Percentiles rank a stretch among this genome's conserved stretches.
Evolutionary conservation across 208 protist species (phyloP).

Genomic region (Leishmania braziliensis): DNA sequence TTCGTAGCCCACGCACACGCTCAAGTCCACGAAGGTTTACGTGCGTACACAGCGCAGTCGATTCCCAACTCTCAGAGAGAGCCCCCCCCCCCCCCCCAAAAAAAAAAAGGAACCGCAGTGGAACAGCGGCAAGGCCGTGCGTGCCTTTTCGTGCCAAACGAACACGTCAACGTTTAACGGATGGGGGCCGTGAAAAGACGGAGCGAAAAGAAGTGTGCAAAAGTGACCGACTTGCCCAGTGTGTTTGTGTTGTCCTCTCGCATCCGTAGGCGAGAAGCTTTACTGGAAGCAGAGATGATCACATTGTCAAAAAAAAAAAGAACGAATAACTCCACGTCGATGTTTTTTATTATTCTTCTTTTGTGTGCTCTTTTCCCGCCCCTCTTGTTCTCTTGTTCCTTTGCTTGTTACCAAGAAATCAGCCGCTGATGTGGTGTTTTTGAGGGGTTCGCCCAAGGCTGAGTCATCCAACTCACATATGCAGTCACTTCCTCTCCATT

Average conservation of each 20-base stretch:
- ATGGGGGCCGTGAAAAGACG: neutral
- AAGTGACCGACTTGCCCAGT: neutral
- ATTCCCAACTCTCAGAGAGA: neutral
- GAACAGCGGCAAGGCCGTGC: neutral
- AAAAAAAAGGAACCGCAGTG: neutral
- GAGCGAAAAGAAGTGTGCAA: neutral
- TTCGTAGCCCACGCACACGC: neutral
- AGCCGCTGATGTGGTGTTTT: no score
- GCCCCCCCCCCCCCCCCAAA: no score
- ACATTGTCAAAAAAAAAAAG: neutral
- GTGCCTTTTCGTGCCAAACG: neutral
- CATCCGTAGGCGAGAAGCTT: no score
- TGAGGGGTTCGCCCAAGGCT: no score
- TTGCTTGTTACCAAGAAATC: neutral
- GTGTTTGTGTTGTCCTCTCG: neutral
- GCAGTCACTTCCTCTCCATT: neutral
- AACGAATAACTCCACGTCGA: neutral
- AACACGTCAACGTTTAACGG: neutral
- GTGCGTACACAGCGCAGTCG: neutral
- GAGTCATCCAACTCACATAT: no score
- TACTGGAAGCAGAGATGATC: neutral
- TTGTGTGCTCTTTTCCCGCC: neutral
- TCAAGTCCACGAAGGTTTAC: neutral
- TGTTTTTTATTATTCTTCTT: slow-evolving; percentile 2
- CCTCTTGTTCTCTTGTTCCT: slow-evolving; percentile 1